These are phyloP conservation scores for Schwanniomyces vanrijiae DNA, from an alignment of 805 yeast species.

Conservation along the genomic window DNA sequence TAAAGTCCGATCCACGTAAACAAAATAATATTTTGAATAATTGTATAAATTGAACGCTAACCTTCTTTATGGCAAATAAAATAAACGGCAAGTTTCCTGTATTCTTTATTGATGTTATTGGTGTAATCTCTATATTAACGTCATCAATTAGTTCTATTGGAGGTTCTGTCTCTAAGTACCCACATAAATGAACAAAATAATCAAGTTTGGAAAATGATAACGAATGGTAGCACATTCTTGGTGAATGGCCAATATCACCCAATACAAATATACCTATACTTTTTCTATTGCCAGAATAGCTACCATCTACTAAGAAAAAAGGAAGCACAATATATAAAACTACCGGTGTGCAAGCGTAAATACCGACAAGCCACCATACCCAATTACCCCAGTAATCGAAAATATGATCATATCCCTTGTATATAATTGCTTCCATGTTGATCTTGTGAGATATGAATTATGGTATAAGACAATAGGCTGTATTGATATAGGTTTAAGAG, in stretches of 20 bases:
- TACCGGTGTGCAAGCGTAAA: slow-evolving; percentile 50
- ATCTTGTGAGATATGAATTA: not conserved
- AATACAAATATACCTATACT: slow-evolving; percentile 77
- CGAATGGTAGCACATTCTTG: slow-evolving; percentile 92
- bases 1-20: slow-evolving; percentile 61
- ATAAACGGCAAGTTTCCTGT: slow-evolving; percentile 48
- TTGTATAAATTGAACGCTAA: slow-evolving; percentile 51
- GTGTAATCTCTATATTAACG: slow-evolving; percentile 50
- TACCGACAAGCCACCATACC: slow-evolving; percentile 43
- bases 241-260: slow-evolving; percentile 94
- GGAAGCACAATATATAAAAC: slow-evolving; percentile 44
- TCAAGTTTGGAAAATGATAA: slow-evolving; percentile 68
- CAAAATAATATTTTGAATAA: slow-evolving; percentile 50
- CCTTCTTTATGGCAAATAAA: slow-evolving; percentile 59
- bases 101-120: slow-evolving; percentile 44
- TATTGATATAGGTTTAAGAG: not conserved
- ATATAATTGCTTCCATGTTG: slow-evolving; percentile 10
- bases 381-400: slow-evolving; percentile 30
- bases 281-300: slow-evolving; percentile 27
- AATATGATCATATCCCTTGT: slow-evolving; percentile 19
- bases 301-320: slow-evolving; percentile 21
- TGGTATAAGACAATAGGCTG: not conserved
- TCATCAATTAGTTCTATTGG: slow-evolving; percentile 53
- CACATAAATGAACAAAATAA: slow-evolving; percentile 79
- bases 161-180: slow-evolving; percentile 64